A percentile compares a stretch with the other conserved stretches of the same genome.
phyloP scores from a whole-genome alignment of 768 basidiomycete genomes.

The Leccinum variicolor region DNA sequence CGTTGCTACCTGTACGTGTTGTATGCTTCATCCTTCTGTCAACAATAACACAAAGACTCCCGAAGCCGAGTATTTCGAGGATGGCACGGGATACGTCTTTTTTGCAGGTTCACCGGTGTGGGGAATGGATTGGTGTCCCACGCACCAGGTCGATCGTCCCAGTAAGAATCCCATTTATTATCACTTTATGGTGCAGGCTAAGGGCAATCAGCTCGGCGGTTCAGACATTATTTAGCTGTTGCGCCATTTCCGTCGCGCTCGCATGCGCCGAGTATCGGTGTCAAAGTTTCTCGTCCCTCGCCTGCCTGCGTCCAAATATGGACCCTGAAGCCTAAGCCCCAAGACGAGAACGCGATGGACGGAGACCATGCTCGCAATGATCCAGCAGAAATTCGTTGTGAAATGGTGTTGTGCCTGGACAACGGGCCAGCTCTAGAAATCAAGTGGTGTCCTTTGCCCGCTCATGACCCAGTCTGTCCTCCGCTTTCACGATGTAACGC shows the following conservation, averaged over 20 bases:
- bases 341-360: slow-evolving; percentile 10
- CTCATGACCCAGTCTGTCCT: slow-evolving; percentile 54
- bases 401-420: slow-evolving; percentile 84
- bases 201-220: slow-evolving; percentile 41
- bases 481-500: not conserved
- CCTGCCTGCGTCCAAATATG: slow-evolving; percentile 86
- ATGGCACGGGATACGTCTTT: slow-evolving; percentile 66
- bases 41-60: not conserved
- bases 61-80: slow-evolving; percentile 59
- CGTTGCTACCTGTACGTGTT: slow-evolving; percentile 58
- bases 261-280: slow-evolving; percentile 65
- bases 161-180: slow-evolving; percentile 34
- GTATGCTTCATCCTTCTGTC: slow-evolving; percentile 11
- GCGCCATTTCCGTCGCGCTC: slow-evolving; percentile 65
- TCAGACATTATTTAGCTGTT: slow-evolving; percentile 82
- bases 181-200: not conserved
- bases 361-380: slow-evolving; percentile 23
- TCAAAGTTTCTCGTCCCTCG: slow-evolving; percentile 50
- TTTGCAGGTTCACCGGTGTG: slow-evolving; percentile 89
- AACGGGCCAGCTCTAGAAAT: slow-evolving; percentile 74
- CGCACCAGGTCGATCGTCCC: slow-evolving; percentile 52
- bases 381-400: slow-evolving; percentile 55
- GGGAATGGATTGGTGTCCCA: slow-evolving; percentile 93
- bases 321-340: slow-evolving; percentile 41
- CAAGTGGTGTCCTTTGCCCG: slow-evolving; percentile 92